A percentile compares a stretch with the other conserved stretches of the same genome.
Evolutionary conservation across 2,329 filamentous ascomycete genomes (phyloP).

Genomic region (Emmonsiellopsis sp.): DNA sequence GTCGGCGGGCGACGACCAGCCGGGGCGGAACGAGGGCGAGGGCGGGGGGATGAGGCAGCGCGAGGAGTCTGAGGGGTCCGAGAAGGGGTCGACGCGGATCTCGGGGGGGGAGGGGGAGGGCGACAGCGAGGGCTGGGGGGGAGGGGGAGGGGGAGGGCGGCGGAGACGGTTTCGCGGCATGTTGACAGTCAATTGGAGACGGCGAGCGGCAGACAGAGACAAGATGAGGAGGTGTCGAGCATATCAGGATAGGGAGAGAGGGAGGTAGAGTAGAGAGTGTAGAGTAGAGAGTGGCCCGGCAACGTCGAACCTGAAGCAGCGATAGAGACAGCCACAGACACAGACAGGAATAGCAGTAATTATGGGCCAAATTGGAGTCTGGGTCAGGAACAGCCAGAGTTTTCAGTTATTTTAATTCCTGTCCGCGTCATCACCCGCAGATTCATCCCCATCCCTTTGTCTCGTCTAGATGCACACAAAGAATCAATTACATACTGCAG

Average conservation of each 20-base stretch:
- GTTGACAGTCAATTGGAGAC: background rate
- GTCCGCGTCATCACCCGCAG: too few species aligned
- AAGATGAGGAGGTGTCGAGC: too few species aligned
- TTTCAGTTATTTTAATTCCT: too few species aligned
- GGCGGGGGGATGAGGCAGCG: background rate
- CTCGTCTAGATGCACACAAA: too few species aligned
- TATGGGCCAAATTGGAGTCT: too few species aligned
- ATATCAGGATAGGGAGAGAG: background rate
- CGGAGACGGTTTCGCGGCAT: background rate
- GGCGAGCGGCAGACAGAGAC: background rate
- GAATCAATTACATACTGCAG: too few species aligned
- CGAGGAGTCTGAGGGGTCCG: background rate
- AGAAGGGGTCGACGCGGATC: background rate
- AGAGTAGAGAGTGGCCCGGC: background rate
- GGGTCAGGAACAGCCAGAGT: too few species aligned
- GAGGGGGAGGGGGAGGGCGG: background rate
- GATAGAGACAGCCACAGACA: background rate
- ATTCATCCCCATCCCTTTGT: too few species aligned
- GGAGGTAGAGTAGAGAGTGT: background rate
- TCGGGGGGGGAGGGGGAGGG: background rate
- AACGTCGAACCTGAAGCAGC: background rate
- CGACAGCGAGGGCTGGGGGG: too few species aligned
- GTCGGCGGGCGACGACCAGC: background rate
- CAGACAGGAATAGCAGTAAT: background rate
- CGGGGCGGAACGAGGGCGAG: background rate